Conservation (phyloP, 768 basidiomycete species). For the Xanthoconium purpureum region DNA sequence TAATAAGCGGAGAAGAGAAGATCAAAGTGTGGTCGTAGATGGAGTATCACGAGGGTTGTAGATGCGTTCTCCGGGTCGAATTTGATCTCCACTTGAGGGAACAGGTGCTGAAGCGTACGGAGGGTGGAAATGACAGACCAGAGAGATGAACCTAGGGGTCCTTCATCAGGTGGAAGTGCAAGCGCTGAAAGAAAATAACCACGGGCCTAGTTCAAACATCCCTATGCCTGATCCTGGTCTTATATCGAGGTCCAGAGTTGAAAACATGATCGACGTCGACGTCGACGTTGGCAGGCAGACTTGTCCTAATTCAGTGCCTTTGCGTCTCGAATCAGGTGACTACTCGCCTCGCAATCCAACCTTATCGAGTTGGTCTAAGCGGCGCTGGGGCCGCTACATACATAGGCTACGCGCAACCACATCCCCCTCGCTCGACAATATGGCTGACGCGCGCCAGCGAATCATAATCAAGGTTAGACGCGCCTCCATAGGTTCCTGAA, state of each 20-base stretch:
- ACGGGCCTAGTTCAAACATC: constrained; percentile 69
- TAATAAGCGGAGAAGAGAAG: constrained; percentile 79
- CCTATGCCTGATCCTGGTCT: constrained; percentile 74
- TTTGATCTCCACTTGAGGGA: constrained; percentile 81
- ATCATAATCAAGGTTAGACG: constrained; percentile 42
- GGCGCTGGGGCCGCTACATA: too few species aligned
- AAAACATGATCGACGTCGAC: constrained; percentile 45
- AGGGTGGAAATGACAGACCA: constrained; percentile 75
- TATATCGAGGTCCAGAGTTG: constrained; percentile 71
- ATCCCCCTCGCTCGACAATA: constrained; percentile 5
- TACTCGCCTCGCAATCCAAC: not conserved
- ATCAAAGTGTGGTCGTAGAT: constrained; percentile 78
- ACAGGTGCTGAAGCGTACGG: constrained; percentile 60
- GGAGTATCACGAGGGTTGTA: constrained; percentile 71
- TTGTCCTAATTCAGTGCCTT: constrained; percentile 12
- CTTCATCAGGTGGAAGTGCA: not conserved
- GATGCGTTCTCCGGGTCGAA: constrained; percentile 71
- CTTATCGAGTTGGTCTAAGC: too few species aligned
- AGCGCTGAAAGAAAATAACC: not conserved
- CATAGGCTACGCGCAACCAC: too few species aligned
- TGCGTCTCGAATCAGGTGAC: constrained; percentile 7
- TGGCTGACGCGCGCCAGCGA: constrained; percentile 40
- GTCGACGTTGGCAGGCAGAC: not conserved
- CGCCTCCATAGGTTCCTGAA: not conserved
- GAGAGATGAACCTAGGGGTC: constrained; percentile 61